Base-by-base conservation (phyloP, 805 yeast species). In the Zygosaccharomyces pseudorouxii region DNA sequence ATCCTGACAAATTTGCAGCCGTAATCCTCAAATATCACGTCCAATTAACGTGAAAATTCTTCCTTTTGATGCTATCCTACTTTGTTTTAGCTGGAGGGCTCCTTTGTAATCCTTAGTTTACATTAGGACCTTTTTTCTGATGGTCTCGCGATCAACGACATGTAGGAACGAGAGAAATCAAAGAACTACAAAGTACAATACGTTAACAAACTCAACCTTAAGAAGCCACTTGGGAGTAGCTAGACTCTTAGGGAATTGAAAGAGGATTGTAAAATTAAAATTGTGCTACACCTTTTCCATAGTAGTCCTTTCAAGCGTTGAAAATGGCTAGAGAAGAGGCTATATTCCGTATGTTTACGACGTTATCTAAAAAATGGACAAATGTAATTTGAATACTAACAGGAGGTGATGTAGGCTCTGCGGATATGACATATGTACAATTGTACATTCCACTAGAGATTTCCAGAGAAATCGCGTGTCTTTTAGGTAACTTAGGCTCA, bases 361-460 rank as follows among this genome's bases (percentile, higher is more conserved):
- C 10, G 11, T 10, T 25, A 25, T 25, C 11, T 25, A 5, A 7
- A 10, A 25, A 25, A 25, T 25, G 28, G 11, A 10, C 7, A 18
- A 18, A 12, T 30, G 20, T 30, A 28, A 35, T 27, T 27, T 27
- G 22, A 28, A 33, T 27, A 49, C 47, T 47, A 45, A 45, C 49
- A 30, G 19, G 19, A 33, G 10, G 12, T 28, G n/a, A 16, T 25
- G 33, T 31, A 48, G 48, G 96, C 73, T 90, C 98, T 50, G 98
- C 99, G 81, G 95, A 86, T 60, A 92, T 93, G 97, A 83, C 95
- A 29, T 81, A 89, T 63, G 90, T 90, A 42, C 96, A 93, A 71
- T 74, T 93, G 56, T 93, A 89, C 67, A 81, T 93, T 47, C 92
- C 98, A 4, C 50, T 60, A 43, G 99, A 93, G 67, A 82, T 85